Percentiles rank a stretch among this genome's conserved stretches.
These are phyloP conservation scores for Penicillium italicum DNA, from an alignment of 2,329 filamentous ascomycete species.

Conservation along the genomic window DNA sequence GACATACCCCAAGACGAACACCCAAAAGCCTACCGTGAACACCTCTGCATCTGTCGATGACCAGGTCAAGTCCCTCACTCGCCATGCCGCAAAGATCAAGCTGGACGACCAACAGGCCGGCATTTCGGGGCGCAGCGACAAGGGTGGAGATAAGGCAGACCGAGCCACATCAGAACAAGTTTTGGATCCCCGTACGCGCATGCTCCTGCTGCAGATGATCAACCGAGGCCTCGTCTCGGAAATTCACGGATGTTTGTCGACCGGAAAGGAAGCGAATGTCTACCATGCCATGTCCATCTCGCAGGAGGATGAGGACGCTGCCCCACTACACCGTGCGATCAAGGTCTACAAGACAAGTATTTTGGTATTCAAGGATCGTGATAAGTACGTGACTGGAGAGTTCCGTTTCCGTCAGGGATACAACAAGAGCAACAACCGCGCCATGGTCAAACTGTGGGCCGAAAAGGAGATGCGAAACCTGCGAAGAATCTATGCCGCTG, in stretches of 20 bases:
- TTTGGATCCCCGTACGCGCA: conserved; percentile 85
- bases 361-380: conserved; percentile 94
- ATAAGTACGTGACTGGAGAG: conserved; percentile 93
- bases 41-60: conserved; percentile 78
- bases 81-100: conserved; percentile 80
- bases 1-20: conserved; percentile 67
- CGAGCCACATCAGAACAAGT: conserved; percentile 93
- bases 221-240: conserved; percentile 85
- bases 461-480: conserved; percentile 98
- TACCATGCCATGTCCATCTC: conserved; percentile 76
- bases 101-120: conserved; percentile 62
- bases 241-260: conserved; percentile 91
- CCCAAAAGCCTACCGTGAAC: conserved; percentile 75
- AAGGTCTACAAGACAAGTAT: conserved; percentile 99
- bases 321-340: conserved; percentile 72
- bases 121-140: conserved; percentile 47
- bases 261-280: conserved; percentile 97
- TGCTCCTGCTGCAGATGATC: conserved; percentile 95
- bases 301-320: conserved; percentile 50
- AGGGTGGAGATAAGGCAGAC: conserved; percentile 71
- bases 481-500: conserved; percentile 74
- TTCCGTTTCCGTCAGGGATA: conserved; percentile 86
- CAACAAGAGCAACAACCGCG: conserved; percentile 89
- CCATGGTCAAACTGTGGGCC: conserved; percentile 98
- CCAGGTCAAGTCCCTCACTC: conserved; percentile 77